phyloP scores from a whole-genome alignment of 345 rosid species.

The Eucalyptus virginea region DNA sequence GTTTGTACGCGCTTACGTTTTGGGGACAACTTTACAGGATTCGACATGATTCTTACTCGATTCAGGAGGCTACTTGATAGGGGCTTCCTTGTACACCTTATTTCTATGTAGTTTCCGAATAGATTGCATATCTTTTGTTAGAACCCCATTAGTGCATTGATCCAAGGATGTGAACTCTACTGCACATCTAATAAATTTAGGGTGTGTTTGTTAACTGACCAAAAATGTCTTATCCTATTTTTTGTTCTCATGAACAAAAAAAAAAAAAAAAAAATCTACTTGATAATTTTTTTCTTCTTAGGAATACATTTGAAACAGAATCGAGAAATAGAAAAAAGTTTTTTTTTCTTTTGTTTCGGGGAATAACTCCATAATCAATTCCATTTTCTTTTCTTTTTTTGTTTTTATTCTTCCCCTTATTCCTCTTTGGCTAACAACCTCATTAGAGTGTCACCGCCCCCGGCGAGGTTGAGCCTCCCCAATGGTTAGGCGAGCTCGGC shows the following conservation, averaged over 20 bases:
- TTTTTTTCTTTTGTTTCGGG: rapidly evolving
- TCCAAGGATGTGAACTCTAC: neutral
- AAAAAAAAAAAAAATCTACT: rapidly evolving
- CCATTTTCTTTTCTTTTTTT: too few species aligned
- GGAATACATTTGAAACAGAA: rapidly evolving
- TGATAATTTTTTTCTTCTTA: too few species aligned
- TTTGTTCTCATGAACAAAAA: rapidly evolving
- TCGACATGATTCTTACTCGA: neutral
- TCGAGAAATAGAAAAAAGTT: too few species aligned
- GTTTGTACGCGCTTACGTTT: neutral
- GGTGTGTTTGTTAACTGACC: rapidly evolving
- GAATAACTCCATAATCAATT: too few species aligned
- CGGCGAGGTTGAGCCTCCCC: too few species aligned
- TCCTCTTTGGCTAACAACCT: too few species aligned
- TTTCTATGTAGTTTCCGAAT: neutral
- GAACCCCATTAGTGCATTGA: neutral
- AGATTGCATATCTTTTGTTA: neutral
- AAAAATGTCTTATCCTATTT: rapidly evolving
- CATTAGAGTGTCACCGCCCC: rapidly evolving
- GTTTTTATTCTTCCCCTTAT: too few species aligned
- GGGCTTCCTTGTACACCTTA: neutral
- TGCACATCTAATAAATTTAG: neutral
- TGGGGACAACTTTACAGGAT: neutral
- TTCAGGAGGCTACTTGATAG: neutral
- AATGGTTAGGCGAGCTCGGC: too few species aligned